These are phyloP conservation scores for Colletotrichum filicis DNA, from an alignment of 2,329 filamentous ascomycete genomes.

Conservation along the genomic window DNA sequence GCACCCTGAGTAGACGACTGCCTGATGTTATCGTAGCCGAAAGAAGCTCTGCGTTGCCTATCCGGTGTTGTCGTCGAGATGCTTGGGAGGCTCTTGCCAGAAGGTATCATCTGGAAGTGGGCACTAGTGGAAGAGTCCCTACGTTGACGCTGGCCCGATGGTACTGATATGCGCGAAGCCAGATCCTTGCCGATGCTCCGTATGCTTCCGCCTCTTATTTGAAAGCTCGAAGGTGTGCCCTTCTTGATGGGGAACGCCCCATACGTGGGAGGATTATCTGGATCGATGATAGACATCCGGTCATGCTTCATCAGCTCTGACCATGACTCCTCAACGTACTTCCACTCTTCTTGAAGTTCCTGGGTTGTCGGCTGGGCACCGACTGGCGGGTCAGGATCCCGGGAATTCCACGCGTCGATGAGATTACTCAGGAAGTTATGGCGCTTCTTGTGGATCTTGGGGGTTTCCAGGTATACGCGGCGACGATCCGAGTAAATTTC, in stretches of 20 bases:
- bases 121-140: neutral
- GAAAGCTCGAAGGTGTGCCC: neutral
- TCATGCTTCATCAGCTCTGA: neutral
- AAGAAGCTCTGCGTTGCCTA: neutral
- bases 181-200: neutral
- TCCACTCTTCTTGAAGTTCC: conserved; percentile 5
- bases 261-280: neutral
- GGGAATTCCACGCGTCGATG: conserved; percentile 20
- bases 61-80: neutral
- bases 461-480: neutral
- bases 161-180: neutral
- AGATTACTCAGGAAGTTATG: conserved; percentile 17
- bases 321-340: neutral
- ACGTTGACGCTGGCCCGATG: neutral
- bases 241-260: neutral
- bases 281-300: neutral
- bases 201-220: conserved; percentile 11
- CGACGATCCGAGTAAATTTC: conserved; percentile 7
- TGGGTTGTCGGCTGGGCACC: neutral
- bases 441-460: neutral
- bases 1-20: neutral
- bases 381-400: neutral
- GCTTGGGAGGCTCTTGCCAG: neutral
- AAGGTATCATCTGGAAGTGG: neutral
- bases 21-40: neutral